Percentiles rank a stretch among this genome's conserved stretches.
phyloP scores from a whole-genome alignment of 139 green algal species.

The Tetradesmus obliquus region DNA sequence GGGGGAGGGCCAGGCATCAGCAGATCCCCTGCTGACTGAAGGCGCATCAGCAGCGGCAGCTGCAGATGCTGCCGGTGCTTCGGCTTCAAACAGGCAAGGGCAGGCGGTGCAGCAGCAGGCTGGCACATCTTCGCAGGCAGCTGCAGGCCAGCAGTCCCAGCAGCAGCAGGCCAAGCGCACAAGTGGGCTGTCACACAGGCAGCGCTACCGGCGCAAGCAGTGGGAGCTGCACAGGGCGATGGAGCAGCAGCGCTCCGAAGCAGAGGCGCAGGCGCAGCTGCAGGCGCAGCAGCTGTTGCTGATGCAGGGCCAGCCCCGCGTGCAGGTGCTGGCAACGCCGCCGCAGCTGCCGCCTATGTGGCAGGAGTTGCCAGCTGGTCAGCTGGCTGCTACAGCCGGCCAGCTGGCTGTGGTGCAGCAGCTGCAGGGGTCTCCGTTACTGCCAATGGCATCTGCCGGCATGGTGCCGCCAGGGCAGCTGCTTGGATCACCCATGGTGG shows the following conservation, averaged over 20 bases:
- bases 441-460: neutral
- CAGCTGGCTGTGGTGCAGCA: neutral
- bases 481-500: neutral
- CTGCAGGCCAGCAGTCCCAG: neutral
- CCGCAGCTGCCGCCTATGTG: neutral
- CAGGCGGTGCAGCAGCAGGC: neutral
- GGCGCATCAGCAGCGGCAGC: neutral
- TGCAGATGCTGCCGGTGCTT: neutral
- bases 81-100: neutral
- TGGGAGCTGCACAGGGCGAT: constrained; percentile 23
- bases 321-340: neutral
- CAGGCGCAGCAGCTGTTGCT: neutral
- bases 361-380: neutral
- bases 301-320: neutral
- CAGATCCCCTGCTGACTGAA: neutral
- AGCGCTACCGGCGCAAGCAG: constrained; percentile 25
- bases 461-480: neutral
- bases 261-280: neutral
- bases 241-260: neutral
- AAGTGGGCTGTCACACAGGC: constrained; percentile 20
- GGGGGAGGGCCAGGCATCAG: neutral
- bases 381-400: neutral
- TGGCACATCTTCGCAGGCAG: neutral
- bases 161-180: constrained; percentile 1
- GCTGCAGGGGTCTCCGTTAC: neutral